Evolutionary conservation across 2,329 filamentous ascomycete genomes (phyloP).

Genomic region (Aureobasidium sp.): DNA sequence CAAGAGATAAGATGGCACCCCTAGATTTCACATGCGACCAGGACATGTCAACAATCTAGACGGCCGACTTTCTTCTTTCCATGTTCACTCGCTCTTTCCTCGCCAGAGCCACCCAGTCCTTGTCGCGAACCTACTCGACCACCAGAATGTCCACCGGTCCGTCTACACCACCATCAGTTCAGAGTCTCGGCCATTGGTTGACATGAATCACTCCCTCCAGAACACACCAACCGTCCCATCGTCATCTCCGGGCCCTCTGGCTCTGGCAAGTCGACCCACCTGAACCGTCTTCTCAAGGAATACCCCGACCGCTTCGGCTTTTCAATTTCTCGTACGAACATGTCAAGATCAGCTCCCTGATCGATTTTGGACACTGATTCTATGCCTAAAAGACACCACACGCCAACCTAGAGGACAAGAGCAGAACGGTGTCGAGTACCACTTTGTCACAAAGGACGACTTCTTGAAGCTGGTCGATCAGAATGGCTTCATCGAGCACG

Average conservation of each 20-base stretch:
- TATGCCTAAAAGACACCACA: conserved; percentile 49
- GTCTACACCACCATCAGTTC: neutral
- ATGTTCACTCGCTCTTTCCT: conserved; percentile 4
- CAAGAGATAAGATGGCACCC: conserved; percentile 7
- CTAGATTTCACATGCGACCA: conserved; percentile 11
- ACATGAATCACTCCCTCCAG: conserved; percentile 5
- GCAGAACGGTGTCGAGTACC: conserved; percentile 68
- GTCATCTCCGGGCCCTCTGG: conserved; percentile 75
- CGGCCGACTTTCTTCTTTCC: neutral
- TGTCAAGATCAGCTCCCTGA: neutral
- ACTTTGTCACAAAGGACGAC: conserved; percentile 59
- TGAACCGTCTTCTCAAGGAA: conserved; percentile 60
- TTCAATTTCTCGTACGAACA: conserved; percentile 43
- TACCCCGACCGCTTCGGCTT: conserved; percentile 60
- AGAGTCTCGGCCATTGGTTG: neutral
- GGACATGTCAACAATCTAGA: neutral
- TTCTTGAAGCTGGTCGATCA: conserved; percentile 62
- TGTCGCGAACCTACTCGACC: neutral
- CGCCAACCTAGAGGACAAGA: conserved; percentile 68
- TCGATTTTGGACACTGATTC: neutral
- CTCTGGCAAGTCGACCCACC: conserved; percentile 74
- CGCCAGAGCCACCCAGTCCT: neutral
- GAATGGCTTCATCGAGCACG: conserved; percentile 77
- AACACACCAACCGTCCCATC: conserved; percentile 41
- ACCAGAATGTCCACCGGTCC: conserved; percentile 5